Evolutionary conservation across 2,329 filamentous ascomycete species (phyloP), one percentile per base, ranked within the genome.

Genomic region (Byssoonygena ceratinophila): DNA sequence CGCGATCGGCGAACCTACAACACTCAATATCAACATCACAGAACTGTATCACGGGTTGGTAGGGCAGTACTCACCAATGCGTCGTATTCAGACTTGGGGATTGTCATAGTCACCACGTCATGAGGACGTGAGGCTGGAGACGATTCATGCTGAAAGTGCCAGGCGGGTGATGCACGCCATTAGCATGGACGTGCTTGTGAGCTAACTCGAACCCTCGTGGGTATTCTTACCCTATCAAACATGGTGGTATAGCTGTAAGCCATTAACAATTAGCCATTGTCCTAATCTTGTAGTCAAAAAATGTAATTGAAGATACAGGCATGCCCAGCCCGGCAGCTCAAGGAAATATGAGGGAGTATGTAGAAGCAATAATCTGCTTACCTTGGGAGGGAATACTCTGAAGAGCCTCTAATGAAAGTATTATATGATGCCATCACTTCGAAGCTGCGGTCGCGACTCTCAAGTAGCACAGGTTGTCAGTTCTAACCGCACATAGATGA

Each of bases 61-160:
- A 37, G 6, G 22, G 16, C 56, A 43, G 52, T 54, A 39, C 74
- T 65, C 59, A 81, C 72, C 55, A 88, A 71, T 46, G 65, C 66
- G 46, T 82, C 75, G 66, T 87, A 80, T 61, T 88, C 81, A 46
- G 68, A 64, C 61, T 75, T 80, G 34, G 77, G 70, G 51, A 87
- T 76, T 53, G 73, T 76, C 44, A 85, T 71, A 56, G 69, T 70
- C 22, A 66, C 63, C 36, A 67, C 50, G 53, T 62, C 58, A 14
- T 68, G 59, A 51, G 70, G 64, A 31, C 27, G 34, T 6, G 44
- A 46, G 22, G 51, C 20, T 47, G 34, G 41, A 16, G 41, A 47
- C n/a, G 34, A 32, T 25, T 39, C 31, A 25, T 23, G 49, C 49
- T 51, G 37, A 20, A 31, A 45, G 20, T 12, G 20, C 4, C 5